Evolutionary conservation across 257 asterid species (phyloP).

Genomic region (Salvia hispanica): DNA sequence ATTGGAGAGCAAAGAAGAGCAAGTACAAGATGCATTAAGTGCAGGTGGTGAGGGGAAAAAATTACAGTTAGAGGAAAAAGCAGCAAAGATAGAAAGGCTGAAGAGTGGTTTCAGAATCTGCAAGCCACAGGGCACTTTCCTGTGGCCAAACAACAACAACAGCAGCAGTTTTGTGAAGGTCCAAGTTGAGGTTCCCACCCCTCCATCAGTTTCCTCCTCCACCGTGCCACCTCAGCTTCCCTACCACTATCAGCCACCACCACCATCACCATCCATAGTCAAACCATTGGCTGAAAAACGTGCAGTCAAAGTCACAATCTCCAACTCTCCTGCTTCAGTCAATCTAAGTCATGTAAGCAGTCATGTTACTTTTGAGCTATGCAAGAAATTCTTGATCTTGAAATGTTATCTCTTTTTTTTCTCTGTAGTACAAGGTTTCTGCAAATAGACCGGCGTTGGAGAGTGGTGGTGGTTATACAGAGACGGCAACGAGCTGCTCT

Average conservation of each 20-base stretch:
- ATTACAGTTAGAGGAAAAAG: slow-evolving; percentile 52
- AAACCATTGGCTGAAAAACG: slow-evolving; percentile 87
- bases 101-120: slow-evolving; percentile 98
- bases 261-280: slow-evolving; percentile 53
- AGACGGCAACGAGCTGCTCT: slow-evolving; percentile 23
- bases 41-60: slow-evolving; percentile 36
- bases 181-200: slow-evolving; percentile 86
- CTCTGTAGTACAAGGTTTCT: not conserved
- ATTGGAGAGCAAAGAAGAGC: slow-evolving; percentile 23
- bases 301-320: slow-evolving; percentile 38
- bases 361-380: not conserved
- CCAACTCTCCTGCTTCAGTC: slow-evolving; percentile 20
- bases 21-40: slow-evolving; percentile 44
- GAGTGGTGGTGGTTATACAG: slow-evolving; percentile 27
- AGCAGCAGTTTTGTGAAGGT: slow-evolving; percentile 27
- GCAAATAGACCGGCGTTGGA: slow-evolving; percentile 35
- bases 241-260: slow-evolving; percentile 22
- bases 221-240: slow-evolving; percentile 53
- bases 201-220: slow-evolving; percentile 90
- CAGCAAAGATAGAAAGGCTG: slow-evolving; percentile 83
- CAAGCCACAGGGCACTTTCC: slow-evolving; percentile 94
- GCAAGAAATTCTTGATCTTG: not conserved
- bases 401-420: too few species aligned
- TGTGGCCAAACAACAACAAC: slow-evolving; percentile 69
- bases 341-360: slow-evolving; percentile 47